Percentiles rank a stretch among this genome's conserved stretches.
phyloP scores from a whole-genome alignment of 2,329 filamentous ascomycete species.

The Trichoderma brevicompactum region DNA sequence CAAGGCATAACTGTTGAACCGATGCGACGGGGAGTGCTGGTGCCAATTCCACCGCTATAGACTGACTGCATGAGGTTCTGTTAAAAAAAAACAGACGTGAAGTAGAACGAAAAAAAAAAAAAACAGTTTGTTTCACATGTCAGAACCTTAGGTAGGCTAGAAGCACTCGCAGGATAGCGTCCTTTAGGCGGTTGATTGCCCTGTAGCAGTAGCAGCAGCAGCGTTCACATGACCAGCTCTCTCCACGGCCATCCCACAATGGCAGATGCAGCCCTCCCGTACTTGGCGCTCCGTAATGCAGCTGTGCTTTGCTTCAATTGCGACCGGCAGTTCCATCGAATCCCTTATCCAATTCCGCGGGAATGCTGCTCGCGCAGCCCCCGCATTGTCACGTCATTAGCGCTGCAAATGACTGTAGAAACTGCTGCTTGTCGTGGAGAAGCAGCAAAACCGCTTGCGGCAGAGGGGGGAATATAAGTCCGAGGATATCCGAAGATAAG shows the following conservation, averaged over 20 bases:
- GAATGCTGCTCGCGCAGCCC: slow-evolving; percentile 4
- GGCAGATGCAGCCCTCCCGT: too few relatives aligned
- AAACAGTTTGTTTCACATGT: too few relatives aligned
- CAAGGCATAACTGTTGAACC: slow-evolving; percentile 16
- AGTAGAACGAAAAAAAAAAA: too few relatives aligned
- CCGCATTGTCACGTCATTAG: slow-evolving; percentile 27
- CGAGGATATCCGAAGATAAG: neutral
- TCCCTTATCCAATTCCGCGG: neutral
- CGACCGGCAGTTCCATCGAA: slow-evolving; percentile 4
- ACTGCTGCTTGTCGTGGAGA: too few relatives aligned
- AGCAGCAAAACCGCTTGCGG: slow-evolving; percentile 3
- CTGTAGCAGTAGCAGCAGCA: too few relatives aligned
- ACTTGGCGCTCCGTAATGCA: neutral
- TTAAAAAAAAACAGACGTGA: too few relatives aligned
- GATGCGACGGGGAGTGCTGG: neutral
- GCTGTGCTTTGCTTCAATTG: slow-evolving; percentile 16
- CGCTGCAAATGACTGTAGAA: slow-evolving; percentile 8
- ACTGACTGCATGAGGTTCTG: neutral
- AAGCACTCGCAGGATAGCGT: too few relatives aligned
- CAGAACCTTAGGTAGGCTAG: too few relatives aligned
- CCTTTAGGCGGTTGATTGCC: too few relatives aligned
- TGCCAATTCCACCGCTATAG: neutral
- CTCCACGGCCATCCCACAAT: neutral
- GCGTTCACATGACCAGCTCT: neutral
- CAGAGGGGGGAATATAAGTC: slow-evolving; percentile 5